Percentiles rank a stretch among this genome's conserved stretches.
phyloP scores from a whole-genome alignment of 345 rosid genomes.

The Eucalyptus curtisii region DNA sequence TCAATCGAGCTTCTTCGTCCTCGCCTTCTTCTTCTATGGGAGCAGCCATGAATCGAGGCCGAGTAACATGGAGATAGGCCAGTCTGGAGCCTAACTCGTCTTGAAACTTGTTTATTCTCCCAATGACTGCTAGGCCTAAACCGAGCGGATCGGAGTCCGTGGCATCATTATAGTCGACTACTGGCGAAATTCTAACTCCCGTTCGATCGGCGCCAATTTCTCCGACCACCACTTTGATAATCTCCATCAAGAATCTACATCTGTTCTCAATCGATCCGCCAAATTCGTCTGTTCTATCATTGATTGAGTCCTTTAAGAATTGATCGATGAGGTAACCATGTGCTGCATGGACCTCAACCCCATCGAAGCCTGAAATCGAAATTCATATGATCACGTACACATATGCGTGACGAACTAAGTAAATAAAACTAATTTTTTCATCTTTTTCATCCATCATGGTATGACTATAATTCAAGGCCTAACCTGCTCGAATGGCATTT shows the following conservation, averaged over 20 bases:
- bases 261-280: neutral
- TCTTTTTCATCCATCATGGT: neutral
- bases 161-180: neutral
- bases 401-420: neutral
- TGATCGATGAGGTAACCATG: conserved; percentile 1
- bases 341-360: conserved; percentile 1
- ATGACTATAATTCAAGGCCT: neutral
- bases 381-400: too few species aligned
- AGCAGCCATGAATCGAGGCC: neutral
- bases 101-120: neutral
- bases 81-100: neutral
- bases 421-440: neutral
- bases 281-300: neutral
- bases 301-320: neutral
- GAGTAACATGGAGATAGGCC: conserved; percentile 1
- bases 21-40: neutral
- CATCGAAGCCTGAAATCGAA: neutral
- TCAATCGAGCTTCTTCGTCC: neutral
- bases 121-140: neutral
- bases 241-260: neutral
- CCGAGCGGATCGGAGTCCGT: neutral
- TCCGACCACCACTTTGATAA: neutral
- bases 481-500: neutral
- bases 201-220: neutral
- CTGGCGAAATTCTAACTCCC: neutral